Base-by-base conservation (phyloP, 768 basidiomycete genomes). In the Cubamyces sp. region DNA sequence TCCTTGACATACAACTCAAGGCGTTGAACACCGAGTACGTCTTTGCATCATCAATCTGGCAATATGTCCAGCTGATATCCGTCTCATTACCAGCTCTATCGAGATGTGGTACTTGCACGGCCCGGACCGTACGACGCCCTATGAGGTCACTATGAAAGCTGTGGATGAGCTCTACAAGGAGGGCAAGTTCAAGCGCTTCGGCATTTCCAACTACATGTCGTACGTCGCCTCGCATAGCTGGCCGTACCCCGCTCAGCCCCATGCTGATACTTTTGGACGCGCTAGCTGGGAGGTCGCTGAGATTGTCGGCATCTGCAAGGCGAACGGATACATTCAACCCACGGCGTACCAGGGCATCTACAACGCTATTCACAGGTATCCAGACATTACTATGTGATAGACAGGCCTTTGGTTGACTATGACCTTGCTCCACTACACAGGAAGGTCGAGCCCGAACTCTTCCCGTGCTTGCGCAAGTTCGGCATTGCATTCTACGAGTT, bases 91-190 rank as follows among this genome's bases (percentile, higher is more conserved):
- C 16, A 73, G 72, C 52, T 59, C 57, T 19, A 55, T 81, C 37
- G 79, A 82, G 26, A 76, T 83, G 66, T 82, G 76, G 71, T 84
- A 81, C 69, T 73, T 84, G 11, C 84, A 85, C 64, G 74, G 69
- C 14, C 77, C 77, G 1, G 78, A 82, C 59, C 75, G 79, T 41
- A 75, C 72, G n/a, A 78, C 76, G 0, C 78, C 79, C 1, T 80
- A 78, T 69, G 76, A 78, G 57, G 80, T 78, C 41, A 83, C 84
- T 0, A 67, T 84, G 11, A 76, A 76, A 57, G 79, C 74, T 0
- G 76, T 82, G 28, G 72, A 85, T 68, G 77, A 82, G 26, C 72
- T 83, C 6, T 71, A 84, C 75, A 76, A 80, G 63, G 80, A 82
- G 67, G 83, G 85, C 3, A 76, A 81, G 66, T 84, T 86, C 72